Evolutionary conservation across 2,329 filamentous ascomycete species (phyloP), one percentile per base, ranked within the genome.

Genomic region (Talaromyces sp.): DNA sequence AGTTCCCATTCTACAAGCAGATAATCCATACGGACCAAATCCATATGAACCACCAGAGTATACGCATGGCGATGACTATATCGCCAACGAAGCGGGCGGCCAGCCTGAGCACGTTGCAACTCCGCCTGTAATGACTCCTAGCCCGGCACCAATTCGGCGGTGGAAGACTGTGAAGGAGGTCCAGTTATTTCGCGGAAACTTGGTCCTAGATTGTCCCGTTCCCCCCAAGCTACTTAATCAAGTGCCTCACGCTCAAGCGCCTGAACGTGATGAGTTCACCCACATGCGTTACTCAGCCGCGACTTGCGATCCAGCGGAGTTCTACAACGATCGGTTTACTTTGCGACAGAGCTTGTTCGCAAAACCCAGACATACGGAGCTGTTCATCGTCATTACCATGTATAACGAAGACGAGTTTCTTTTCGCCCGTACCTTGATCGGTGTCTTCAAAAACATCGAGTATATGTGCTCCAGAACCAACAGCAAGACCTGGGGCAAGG

Each of bases 111-210:
- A 52, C 31, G 25, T 9, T 21, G 39, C 60, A 5, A 48, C 55
- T 3, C 60, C 54, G 9, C 62, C 69, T 18, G 66, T 67, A 1
- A 69, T 69, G 2, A 81, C 82, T 61, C 81, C 83, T 21, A 82
- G 81, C 67, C 84, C 82, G 62, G 84, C 80, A 66, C 84, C 81
- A 2, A 87, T 98, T 68, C 89, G 91, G 75, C 85, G 95, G 74
- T 98, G 92, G 91, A 99, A 98, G 82, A 99, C 95, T 0, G 93
- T 99, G 56, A 99, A 98, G 79, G 92, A 97, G 80, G 93, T 99
- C n/a, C 88, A 96, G 70, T 79, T 99, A 60, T 99, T 96, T 82
- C 89, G 96, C 68, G 95, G 95, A 67, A 99, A 99, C 77, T 84
- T 99, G 70, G 93, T 99, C 40, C 87, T 99, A 3, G 95, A 99